A percentile compares a stretch with the other conserved stretches of the same genome.
phyloP scores from a whole-genome alignment of 1,139 yeast genomes.

The Geotrichum phurueaensis region DNA sequence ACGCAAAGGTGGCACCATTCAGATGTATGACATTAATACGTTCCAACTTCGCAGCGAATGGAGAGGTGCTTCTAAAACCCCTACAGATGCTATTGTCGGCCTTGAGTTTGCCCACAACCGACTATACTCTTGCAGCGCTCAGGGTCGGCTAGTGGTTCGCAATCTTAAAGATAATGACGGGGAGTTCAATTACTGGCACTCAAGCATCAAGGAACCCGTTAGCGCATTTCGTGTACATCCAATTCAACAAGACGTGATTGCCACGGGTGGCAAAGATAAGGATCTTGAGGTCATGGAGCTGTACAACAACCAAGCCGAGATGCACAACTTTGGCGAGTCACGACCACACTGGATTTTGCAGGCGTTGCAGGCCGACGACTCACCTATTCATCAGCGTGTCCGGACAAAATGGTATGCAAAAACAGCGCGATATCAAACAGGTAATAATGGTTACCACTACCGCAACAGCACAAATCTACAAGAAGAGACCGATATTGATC shows the following conservation, averaged over 20 bases:
- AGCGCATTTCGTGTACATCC: slow-evolving; percentile 37
- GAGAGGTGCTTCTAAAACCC: slow-evolving; percentile 30
- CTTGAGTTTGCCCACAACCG: slow-evolving; percentile 32
- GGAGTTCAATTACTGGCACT: slow-evolving; percentile 17
- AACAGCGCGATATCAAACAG: slow-evolving; percentile 24
- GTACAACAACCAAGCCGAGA: slow-evolving; percentile 8
- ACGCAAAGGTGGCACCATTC: slow-evolving; percentile 33
- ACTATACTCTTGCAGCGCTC: slow-evolving; percentile 43
- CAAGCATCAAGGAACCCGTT: slow-evolving; percentile 37
- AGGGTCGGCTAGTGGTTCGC: slow-evolving; percentile 43
- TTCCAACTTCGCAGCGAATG: slow-evolving; percentile 34
- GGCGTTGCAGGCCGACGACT: neutral
- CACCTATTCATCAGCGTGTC: slow-evolving; percentile 1
- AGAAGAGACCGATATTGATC: neutral
- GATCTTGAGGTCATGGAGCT: slow-evolving; percentile 35
- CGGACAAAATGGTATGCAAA: slow-evolving; percentile 30
- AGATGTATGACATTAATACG: slow-evolving; percentile 29
- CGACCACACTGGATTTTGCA: slow-evolving; percentile 10
- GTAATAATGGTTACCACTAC: slow-evolving; percentile 19
- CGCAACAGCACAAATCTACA: neutral
- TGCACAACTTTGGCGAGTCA: slow-evolving; percentile 3
- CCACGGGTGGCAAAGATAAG: slow-evolving; percentile 44
- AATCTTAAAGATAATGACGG: slow-evolving; percentile 40
- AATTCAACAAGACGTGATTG: slow-evolving; percentile 31
- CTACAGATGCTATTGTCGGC: slow-evolving; percentile 35